A percentile compares a stretch with the other conserved stretches of the same genome.
Conservation (phyloP, 257 asterid species). For the Jaltomata sinuosa region DNA sequence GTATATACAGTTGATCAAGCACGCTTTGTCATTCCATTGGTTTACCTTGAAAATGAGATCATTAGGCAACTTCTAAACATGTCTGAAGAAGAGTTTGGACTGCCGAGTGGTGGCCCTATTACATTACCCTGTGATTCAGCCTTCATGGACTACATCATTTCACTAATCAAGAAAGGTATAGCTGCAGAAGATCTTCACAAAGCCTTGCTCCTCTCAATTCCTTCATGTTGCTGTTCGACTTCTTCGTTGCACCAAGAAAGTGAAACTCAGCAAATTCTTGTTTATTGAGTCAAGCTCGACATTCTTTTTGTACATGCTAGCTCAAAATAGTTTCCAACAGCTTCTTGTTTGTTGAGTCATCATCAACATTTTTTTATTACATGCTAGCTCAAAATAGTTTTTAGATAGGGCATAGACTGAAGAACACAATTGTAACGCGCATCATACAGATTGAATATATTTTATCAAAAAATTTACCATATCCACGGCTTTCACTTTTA, state of each 20-base stretch:
- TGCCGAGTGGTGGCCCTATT: too few species aligned
- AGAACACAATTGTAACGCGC: neutral
- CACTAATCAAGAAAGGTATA: slow-evolving; percentile 11
- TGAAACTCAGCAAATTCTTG: neutral
- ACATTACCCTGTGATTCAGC: too few species aligned
- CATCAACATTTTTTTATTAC: neutral
- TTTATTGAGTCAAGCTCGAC: neutral
- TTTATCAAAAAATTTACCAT: too few species aligned
- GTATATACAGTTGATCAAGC: too few species aligned
- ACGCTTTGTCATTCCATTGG: too few species aligned
- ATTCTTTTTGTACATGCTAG: neutral
- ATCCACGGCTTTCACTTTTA: too few species aligned
- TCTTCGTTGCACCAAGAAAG: neutral
- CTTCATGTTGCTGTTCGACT: neutral
- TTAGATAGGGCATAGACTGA: neutral
- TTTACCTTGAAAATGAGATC: too few species aligned
- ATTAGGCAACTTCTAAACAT: too few species aligned
- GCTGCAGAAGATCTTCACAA: slow-evolving; percentile 15
- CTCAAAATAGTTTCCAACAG: neutral
- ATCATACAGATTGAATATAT: neutral
- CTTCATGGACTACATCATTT: too few species aligned
- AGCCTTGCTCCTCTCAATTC: slow-evolving; percentile 12
- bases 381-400: neutral
- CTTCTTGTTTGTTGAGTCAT: neutral
- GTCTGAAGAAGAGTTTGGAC: too few species aligned